These are phyloP conservation scores for Sphenostylis stenocarpa DNA, from an alignment of 306 rosid genomes.

Conservation along the genomic window DNA sequence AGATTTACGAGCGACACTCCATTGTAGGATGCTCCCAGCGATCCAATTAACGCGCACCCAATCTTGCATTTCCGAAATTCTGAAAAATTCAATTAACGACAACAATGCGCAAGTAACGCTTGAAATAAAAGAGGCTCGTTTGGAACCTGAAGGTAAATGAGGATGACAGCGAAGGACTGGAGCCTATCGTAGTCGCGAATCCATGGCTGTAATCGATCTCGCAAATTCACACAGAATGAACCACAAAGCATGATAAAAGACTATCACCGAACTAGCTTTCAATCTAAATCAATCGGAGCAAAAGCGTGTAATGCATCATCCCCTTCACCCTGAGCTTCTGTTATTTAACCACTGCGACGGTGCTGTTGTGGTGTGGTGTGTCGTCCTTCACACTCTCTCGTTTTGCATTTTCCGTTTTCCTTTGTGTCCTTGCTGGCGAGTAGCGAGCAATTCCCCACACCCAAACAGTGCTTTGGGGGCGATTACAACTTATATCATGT, in stretches of 20 bases:
- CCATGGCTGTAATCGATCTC: constrained; percentile 81
- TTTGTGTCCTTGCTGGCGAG: background rate
- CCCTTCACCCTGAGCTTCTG: background rate
- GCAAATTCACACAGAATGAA: constrained; percentile 42
- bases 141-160: constrained; percentile 79
- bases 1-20: constrained; percentile 80
- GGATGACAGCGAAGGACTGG: constrained; percentile 73
- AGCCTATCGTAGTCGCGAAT: constrained; percentile 89
- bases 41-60: constrained; percentile 87
- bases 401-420: background rate
- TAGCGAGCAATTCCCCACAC: background rate
- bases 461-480: background rate
- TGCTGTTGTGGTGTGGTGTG: background rate
- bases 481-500: constrained; percentile 4
- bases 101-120: background rate
- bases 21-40: constrained; percentile 87
- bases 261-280: background rate
- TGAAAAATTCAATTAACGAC: background rate
- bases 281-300: constrained; percentile 14
- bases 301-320: constrained; percentile 5
- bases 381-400: background rate
- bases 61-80: constrained; percentile 46
- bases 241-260: constrained; percentile 72
- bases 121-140: background rate
- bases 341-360: background rate